phyloP scores from a whole-genome alignment of 495 filamentous ascomycete genomes.

The Penicillium herquei region DNA sequence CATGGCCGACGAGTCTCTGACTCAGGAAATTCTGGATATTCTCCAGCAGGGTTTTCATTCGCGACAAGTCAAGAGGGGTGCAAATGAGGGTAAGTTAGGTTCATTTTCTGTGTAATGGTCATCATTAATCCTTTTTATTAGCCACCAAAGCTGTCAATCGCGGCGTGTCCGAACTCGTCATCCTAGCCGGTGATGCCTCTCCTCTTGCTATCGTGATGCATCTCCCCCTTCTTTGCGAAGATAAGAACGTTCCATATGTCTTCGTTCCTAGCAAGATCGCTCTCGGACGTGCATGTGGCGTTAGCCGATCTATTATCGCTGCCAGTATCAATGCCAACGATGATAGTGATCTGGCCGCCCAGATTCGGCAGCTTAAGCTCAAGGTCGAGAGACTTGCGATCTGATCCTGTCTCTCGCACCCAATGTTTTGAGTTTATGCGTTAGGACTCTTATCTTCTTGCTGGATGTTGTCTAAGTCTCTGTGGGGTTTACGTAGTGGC shows the following conservation, averaged over 20 bases:
- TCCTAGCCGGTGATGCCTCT: conserved; percentile 82
- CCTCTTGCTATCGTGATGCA: conserved; percentile 91
- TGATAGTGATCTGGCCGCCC: conserved; percentile 77
- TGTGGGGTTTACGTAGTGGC: not conserved
- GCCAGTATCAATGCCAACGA: conserved; percentile 81
- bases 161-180: conserved; percentile 82
- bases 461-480: too few relatives aligned
- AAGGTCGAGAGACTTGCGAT: conserved; percentile 91
- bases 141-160: conserved; percentile 87
- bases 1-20: conserved; percentile 76
- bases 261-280: conserved; percentile 66
- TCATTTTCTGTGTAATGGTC: not conserved
- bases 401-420: not conserved
- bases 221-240: conserved; percentile 82
- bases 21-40: conserved; percentile 79
- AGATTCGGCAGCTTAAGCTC: conserved; percentile 84
- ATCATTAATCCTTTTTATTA: conserved; percentile 13
- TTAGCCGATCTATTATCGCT: conserved; percentile 82
- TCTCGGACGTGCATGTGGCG: conserved; percentile 72
- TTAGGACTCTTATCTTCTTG: not conserved
- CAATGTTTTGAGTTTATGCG: not conserved
- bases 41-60: conserved; percentile 85
- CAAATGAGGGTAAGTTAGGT: conserved; percentile 42
- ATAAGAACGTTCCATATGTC: conserved; percentile 75
- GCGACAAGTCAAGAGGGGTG: conserved; percentile 73